Evolutionary conservation across 2,329 filamentous ascomycete genomes (phyloP).

Genomic region (Colletotrichum horii): DNA sequence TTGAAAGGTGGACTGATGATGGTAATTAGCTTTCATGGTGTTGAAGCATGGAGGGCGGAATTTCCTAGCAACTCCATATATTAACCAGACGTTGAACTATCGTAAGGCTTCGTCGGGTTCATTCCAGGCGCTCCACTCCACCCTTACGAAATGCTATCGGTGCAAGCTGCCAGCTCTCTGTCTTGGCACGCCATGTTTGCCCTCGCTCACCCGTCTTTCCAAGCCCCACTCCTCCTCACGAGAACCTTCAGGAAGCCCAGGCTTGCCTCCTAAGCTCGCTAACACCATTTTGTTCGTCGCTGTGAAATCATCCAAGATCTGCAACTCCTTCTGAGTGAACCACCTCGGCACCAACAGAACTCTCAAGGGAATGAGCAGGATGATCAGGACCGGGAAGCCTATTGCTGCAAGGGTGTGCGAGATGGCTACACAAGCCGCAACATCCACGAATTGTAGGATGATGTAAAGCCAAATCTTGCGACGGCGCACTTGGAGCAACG

Average conservation of each 20-base stretch:
- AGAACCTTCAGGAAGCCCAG: conserved; percentile 37
- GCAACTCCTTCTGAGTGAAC: conserved; percentile 53
- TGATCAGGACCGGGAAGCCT: conserved; percentile 63
- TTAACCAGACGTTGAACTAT: no score
- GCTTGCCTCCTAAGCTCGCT: conserved; percentile 55
- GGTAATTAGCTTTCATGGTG: no score
- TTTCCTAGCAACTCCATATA: no score
- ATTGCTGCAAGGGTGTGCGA: conserved; percentile 66
- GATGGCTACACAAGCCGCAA: conserved; percentile 60
- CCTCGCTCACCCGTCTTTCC: conserved; percentile 19
- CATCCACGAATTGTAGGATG: conserved; percentile 53
- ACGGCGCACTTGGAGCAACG: conserved; percentile 45
- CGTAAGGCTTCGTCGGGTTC: no score
- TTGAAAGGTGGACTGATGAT: no score
- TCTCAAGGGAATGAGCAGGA: conserved; percentile 59
- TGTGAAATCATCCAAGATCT: conserved; percentile 57
- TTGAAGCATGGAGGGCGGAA: no score
- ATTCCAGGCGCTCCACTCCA: no score
- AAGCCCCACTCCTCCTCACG: conserved; percentile 25
- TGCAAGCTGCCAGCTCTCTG: conserved; percentile 28
- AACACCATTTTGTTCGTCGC: conserved; percentile 58
- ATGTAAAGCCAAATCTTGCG: conserved; percentile 55
- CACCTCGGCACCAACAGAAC: conserved; percentile 54
- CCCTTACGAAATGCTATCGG: no score
- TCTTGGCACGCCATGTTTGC: conserved; percentile 23